Evolutionary conservation across 2,329 filamentous ascomycete species (phyloP).

Genomic region (Diaporthe helianthi): DNA sequence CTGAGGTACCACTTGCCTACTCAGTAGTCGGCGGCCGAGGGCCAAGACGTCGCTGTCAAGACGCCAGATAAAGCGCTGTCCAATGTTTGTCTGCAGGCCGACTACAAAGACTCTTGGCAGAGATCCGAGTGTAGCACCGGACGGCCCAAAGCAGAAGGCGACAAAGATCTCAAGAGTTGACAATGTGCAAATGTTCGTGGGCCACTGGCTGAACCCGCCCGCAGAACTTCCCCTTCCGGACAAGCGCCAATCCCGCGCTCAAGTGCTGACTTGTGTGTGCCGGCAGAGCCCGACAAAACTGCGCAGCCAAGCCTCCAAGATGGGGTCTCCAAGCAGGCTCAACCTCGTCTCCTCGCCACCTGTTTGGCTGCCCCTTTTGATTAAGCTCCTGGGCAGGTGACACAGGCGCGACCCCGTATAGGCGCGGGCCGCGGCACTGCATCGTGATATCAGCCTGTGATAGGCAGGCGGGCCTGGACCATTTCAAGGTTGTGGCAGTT

Average conservation of each 20-base stretch:
- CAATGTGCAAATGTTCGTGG: neutral
- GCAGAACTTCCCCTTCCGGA: neutral
- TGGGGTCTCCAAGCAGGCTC: neutral
- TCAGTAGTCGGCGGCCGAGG: slow-evolving; percentile 20
- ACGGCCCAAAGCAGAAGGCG: slow-evolving; percentile 9
- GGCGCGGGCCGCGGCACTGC: neutral
- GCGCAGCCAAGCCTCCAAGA: neutral
- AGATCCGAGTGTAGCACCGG: slow-evolving; percentile 3
- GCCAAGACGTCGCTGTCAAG: slow-evolving; percentile 17
- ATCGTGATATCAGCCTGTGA: neutral
- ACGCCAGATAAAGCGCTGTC: slow-evolving; percentile 23
- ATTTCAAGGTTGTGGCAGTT: too few species aligned
- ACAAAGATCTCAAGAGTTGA: too few species aligned
- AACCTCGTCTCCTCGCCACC: neutral
- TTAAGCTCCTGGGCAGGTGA: slow-evolving; percentile 9
- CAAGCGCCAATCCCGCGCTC: too few species aligned
- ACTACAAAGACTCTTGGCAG: neutral
- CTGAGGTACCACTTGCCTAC: slow-evolving; percentile 28
- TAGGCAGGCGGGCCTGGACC: neutral
- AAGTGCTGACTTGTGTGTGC: too few species aligned
- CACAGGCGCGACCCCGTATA: slow-evolving; percentile 15
- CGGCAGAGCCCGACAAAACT: neutral
- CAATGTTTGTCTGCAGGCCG: slow-evolving; percentile 6
- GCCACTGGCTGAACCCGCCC: neutral
- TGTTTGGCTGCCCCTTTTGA: slow-evolving; percentile 10